Evolutionary conservation across 208 protist genomes (phyloP).

Genomic region (Naegleria lovaniensis): DNA sequence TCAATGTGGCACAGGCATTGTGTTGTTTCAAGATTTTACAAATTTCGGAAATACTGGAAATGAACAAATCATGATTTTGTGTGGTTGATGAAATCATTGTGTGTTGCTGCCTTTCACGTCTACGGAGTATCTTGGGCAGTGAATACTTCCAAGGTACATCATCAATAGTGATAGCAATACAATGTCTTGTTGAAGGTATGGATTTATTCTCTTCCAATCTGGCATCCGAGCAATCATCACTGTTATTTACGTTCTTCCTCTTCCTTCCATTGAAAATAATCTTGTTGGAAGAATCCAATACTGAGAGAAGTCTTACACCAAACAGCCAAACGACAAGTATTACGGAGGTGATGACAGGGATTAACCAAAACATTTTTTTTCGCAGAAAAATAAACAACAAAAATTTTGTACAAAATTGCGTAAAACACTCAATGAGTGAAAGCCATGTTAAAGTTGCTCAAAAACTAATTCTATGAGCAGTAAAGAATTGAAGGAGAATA

Average conservation of each 20-base stretch:
- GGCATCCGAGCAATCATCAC: neutral
- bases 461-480: no score
- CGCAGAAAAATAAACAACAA: no score
- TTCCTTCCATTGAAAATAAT: neutral
- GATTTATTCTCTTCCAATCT: no score
- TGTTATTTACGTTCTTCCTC: neutral
- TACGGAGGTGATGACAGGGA: no score
- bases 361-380: no score
- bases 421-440: no score
- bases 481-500: no score
- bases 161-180: neutral
- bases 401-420: no score
- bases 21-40: neutral
- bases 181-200: neutral
- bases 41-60: neutral
- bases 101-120: neutral
- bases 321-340: neutral
- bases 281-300: neutral
- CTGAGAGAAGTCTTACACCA: neutral
- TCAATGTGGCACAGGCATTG: neutral
- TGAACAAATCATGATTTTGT: neutral
- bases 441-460: no score
- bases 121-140: neutral
- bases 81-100: no score
- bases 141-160: neutral